These are phyloP conservation scores for Xylaria hypoxylon DNA, from an alignment of 2,329 filamentous ascomycete species.

Conservation along the genomic window DNA sequence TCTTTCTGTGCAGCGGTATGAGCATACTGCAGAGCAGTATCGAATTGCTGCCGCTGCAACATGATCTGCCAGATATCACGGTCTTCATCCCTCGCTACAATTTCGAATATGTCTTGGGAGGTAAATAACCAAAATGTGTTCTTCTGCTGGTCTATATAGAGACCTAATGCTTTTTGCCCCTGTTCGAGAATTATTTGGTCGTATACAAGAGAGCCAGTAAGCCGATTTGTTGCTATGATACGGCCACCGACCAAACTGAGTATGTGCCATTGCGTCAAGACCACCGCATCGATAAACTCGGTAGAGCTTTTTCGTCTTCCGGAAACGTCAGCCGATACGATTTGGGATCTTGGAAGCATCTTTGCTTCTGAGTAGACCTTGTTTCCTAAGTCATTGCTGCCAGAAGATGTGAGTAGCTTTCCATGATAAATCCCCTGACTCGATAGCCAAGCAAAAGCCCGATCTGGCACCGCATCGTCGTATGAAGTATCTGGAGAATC, in stretches of 20 bases:
- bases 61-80: conserved; percentile 96
- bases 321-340: conserved; percentile 75
- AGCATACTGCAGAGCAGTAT: conserved; percentile 87
- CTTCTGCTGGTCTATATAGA: conserved; percentile 91
- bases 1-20: conserved; percentile 85
- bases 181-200: conserved; percentile 87
- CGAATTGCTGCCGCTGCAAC: conserved; percentile 87
- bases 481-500: conserved; percentile 70
- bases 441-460: conserved; percentile 90
- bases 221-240: conserved; percentile 85
- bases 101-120: conserved; percentile 89
- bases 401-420: conserved; percentile 73
- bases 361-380: conserved; percentile 84
- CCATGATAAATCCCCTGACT: conserved; percentile 90
- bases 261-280: conserved; percentile 94
- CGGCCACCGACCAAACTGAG: conserved; percentile 84
- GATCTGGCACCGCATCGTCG: conserved; percentile 71
- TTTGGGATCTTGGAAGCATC: conserved; percentile 78
- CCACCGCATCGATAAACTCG: conserved; percentile 82
- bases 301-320: conserved; percentile 73
- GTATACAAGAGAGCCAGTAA: conserved; percentile 87
- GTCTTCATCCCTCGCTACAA: conserved; percentile 90
- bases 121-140: conserved; percentile 99
- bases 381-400: conserved; percentile 73
- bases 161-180: conserved; percentile 82